These are phyloP conservation scores for Psilocybe subaeruginosa DNA, from an alignment of 768 basidiomycete species.

Conservation along the genomic window DNA sequence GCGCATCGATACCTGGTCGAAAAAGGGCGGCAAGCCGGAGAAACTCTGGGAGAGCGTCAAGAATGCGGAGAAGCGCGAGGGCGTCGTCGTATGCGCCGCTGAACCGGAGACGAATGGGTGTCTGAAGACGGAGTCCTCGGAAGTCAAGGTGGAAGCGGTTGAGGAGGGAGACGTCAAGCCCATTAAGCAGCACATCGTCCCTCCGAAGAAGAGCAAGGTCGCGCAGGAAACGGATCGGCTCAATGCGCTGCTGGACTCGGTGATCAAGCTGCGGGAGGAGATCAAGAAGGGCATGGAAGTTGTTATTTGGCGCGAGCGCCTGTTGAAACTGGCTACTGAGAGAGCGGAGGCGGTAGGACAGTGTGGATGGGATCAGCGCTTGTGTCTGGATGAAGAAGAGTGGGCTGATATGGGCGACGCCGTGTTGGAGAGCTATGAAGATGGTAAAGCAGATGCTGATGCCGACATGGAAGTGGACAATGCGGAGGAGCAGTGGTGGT, in stretches of 20 bases:
- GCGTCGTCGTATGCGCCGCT: slow-evolving; percentile 56
- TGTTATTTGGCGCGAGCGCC: slow-evolving; percentile 68
- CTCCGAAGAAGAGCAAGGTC: slow-evolving; percentile 46
- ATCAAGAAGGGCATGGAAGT: slow-evolving; percentile 73
- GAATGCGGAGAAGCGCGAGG: slow-evolving; percentile 70
- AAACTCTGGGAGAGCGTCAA: slow-evolving; percentile 78
- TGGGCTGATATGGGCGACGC: slow-evolving; percentile 69
- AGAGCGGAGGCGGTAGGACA: slow-evolving; percentile 65
- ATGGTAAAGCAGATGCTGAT: slow-evolving; percentile 38
- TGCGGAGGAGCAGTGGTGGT: slow-evolving; percentile 74
- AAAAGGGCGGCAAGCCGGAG: slow-evolving; percentile 63
- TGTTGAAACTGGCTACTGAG: slow-evolving; percentile 68
- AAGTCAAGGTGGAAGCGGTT: slow-evolving; percentile 16
- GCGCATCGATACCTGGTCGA: slow-evolving; percentile 63
- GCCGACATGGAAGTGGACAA: slow-evolving; percentile 43
- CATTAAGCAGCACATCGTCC: slow-evolving; percentile 23
- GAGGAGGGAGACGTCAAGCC: slow-evolving; percentile 25
- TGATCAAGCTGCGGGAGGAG: slow-evolving; percentile 63
- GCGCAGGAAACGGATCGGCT: slow-evolving; percentile 62
- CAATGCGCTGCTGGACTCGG: slow-evolving; percentile 52
- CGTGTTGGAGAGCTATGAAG: slow-evolving; percentile 73
- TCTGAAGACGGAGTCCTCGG: slow-evolving; percentile 19
- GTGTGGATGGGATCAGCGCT: slow-evolving; percentile 89
- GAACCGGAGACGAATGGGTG: slow-evolving; percentile 22
- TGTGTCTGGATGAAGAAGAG: slow-evolving; percentile 84